A percentile compares a stretch with the other conserved stretches of the same genome.
These are phyloP conservation scores for Aschersonia sp. DNA, from an alignment of 2,329 filamentous ascomycete species.

Conservation along the genomic window DNA sequence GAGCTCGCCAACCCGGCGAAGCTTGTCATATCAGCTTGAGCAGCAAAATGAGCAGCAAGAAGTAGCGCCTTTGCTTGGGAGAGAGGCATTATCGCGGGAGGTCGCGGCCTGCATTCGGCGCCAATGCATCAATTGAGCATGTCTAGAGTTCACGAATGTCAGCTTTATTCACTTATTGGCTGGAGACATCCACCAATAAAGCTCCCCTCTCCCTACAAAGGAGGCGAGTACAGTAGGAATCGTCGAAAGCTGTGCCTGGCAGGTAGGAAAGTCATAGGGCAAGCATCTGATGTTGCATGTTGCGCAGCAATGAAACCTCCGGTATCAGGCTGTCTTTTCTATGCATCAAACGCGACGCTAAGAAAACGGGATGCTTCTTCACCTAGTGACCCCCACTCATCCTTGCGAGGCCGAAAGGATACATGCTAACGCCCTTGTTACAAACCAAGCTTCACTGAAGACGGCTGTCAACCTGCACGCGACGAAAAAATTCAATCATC, in stretches of 20 bases:
- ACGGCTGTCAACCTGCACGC: too few relatives aligned
- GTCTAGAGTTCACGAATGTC: background rate
- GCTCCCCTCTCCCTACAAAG: too few relatives aligned
- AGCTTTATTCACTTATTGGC: background rate
- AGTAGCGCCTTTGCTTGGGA: conserved; percentile 57
- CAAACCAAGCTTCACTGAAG: too few relatives aligned
- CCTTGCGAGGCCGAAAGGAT: background rate
- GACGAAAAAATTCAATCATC: background rate
- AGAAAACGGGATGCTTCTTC: background rate
- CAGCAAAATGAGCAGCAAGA: conserved; percentile 56
- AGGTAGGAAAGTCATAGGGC: too few relatives aligned
- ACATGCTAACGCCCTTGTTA: background rate
- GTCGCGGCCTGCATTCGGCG: background rate
- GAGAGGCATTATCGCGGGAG: conserved; percentile 20
- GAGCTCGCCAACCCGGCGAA: conserved; percentile 45
- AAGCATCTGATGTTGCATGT: too few relatives aligned
- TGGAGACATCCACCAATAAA: too few relatives aligned
- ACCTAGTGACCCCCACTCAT: background rate
- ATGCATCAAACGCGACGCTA: conserved; percentile 5
- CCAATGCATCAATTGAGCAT: background rate
- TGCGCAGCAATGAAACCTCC: background rate
- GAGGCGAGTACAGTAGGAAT: too few relatives aligned
- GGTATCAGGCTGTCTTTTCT: background rate
- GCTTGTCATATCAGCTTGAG: conserved; percentile 47
- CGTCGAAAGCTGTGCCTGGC: too few relatives aligned